Percentiles rank a stretch among this genome's conserved stretches.
phyloP scores from a whole-genome alignment of 371 early-diverging fungal species.

The Mucor mucedo region DNA sequence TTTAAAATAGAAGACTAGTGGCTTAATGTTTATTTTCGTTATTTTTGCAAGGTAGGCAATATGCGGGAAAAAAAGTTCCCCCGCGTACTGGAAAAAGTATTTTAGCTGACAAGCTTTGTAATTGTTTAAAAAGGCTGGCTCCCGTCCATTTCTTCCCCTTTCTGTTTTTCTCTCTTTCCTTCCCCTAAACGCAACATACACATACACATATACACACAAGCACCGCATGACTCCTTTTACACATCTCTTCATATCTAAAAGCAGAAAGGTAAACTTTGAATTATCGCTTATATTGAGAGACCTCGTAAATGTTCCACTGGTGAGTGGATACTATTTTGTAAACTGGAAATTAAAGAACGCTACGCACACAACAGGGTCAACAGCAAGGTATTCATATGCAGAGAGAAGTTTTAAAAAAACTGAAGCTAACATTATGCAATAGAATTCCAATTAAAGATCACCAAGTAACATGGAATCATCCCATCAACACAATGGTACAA shows the following conservation, averaged over 20 bases:
- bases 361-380: conserved; percentile 47
- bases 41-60: too few relatives aligned
- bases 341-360: conserved; percentile 68
- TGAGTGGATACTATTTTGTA: conserved; percentile 67
- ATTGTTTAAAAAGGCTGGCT: neutral
- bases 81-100: too few relatives aligned
- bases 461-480: conserved; percentile 56
- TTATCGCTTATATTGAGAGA: conserved; percentile 58
- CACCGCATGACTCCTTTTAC: conserved; percentile 36
- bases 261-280: conserved; percentile 62
- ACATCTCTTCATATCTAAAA: conserved; percentile 59
- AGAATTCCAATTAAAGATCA: conserved; percentile 65
- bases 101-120: too few relatives aligned
- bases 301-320: conserved; percentile 67
- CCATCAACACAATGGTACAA: conserved; percentile 47
- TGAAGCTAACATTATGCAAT: conserved; percentile 3
- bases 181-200: neutral
- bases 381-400: conserved; percentile 41
- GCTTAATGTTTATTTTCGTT: too few relatives aligned
- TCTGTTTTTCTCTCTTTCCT: neutral
- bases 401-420: neutral
- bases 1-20: too few relatives aligned
- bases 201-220: neutral
- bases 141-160: neutral
- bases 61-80: too few relatives aligned